These are phyloP conservation scores for Colletotrichum sp. DNA, from an alignment of 2,329 filamentous ascomycete genomes.

Conservation along the genomic window DNA sequence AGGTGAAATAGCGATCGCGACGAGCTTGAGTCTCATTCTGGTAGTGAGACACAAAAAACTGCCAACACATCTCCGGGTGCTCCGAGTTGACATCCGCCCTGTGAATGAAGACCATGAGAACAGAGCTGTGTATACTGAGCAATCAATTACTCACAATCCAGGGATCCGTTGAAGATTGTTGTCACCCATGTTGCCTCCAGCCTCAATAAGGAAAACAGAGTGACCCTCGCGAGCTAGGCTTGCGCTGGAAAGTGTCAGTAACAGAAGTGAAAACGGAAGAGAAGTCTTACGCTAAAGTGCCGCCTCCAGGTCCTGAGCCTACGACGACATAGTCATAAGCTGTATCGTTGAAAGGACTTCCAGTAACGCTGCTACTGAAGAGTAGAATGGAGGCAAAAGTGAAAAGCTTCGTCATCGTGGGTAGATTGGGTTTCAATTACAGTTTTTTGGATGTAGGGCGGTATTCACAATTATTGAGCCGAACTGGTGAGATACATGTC, in stretches of 20 bases:
- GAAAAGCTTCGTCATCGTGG: neutral
- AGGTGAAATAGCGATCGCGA: conserved; percentile 22
- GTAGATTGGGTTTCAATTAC: neutral
- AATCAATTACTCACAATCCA: neutral
- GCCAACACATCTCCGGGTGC: conserved; percentile 12
- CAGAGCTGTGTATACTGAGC: fast-evolving
- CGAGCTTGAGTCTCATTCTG: conserved; percentile 18
- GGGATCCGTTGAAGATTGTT: conserved; percentile 32
- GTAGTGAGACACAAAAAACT: conserved; percentile 26
- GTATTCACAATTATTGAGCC: neutral
- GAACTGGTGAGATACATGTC: neutral
- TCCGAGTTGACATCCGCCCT: neutral
- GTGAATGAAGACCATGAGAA: neutral
- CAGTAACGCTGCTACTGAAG: neutral
- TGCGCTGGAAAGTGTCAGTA: neutral
- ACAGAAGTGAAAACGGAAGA: neutral
- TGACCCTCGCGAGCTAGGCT: neutral
- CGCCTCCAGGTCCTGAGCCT: conserved; percentile 1
- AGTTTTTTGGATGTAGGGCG: neutral
- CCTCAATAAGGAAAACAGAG: conserved; percentile 23
- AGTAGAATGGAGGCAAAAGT: too few species aligned
- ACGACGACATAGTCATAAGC: neutral
- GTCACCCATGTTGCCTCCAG: conserved; percentile 26
- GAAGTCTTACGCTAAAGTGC: neutral
- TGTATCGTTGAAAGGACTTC: neutral